Evolutionary conservation across 208 protist species (phyloP).

Genomic region (Trypanosoma scelopori): DNA sequence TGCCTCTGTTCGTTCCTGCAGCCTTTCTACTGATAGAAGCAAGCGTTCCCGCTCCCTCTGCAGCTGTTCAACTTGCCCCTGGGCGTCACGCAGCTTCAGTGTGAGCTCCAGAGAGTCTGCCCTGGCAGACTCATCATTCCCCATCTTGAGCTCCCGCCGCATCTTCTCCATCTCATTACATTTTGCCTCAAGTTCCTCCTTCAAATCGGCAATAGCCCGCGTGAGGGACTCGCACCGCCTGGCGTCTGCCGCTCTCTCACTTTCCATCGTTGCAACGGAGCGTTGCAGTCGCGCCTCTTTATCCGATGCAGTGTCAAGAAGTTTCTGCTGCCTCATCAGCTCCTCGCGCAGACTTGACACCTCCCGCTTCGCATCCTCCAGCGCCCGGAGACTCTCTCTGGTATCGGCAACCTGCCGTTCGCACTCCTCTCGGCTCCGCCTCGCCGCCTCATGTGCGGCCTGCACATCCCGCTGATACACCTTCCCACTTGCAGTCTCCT

Average conservation of each 20-base stretch:
- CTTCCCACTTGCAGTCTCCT: constrained; percentile 22
- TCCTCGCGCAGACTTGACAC: constrained; percentile 1
- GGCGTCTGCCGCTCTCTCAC: neutral
- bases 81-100: constrained; percentile 8
- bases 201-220: neutral
- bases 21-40: constrained; percentile 9
- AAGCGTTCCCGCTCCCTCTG: constrained; percentile 29
- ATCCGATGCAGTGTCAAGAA: constrained; percentile 1
- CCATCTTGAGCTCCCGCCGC: constrained; percentile 1
- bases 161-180: constrained; percentile 3
- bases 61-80: constrained; percentile 16
- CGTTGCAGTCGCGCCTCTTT: neutral
- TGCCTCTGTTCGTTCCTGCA: constrained; percentile 6
- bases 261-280: neutral
- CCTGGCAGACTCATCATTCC: neutral
- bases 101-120: neutral
- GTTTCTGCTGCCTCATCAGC: constrained; percentile 7
- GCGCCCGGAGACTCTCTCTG: neutral
- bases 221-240: neutral
- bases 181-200: constrained; percentile 8
- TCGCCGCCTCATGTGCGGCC: constrained; percentile 27
- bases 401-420: constrained; percentile 20
- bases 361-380: constrained; percentile 17
- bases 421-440: constrained; percentile 21
- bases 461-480: constrained; percentile 18